phyloP scores from a whole-genome alignment of 75 land plant genomes.

The Cunninghamia lanceolata region DNA sequence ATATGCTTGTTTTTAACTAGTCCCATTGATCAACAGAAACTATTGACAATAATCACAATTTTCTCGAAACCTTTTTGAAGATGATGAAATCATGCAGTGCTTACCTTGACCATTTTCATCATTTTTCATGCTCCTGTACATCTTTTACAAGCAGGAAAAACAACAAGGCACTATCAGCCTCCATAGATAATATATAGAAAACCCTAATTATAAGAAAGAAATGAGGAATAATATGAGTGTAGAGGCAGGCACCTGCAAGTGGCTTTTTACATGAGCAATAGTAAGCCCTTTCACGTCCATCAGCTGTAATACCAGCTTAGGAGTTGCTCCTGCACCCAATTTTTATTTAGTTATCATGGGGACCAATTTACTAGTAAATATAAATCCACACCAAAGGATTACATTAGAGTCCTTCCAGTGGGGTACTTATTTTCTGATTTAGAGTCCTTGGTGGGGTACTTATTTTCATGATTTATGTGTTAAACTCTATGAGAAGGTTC shows the following conservation, averaged over 20 bases:
- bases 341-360: too few species aligned
- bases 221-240: not conserved
- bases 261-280: conserved; percentile 81
- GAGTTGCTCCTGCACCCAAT: too few species aligned
- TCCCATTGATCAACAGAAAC: too few species aligned
- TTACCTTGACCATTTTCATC: conserved; percentile 3
- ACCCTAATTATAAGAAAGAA: not conserved
- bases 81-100: too few species aligned
- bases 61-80: too few species aligned
- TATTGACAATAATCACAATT: too few species aligned
- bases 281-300: conserved; percentile 77
- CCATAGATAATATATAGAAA: not conserved
- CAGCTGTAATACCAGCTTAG: conserved; percentile 31
- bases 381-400: not conserved
- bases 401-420: too few species aligned
- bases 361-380: not conserved
- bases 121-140: conserved; percentile 12
- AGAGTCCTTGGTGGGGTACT: too few species aligned
- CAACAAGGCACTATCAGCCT: not conserved
- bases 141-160: not conserved
- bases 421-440: not conserved
- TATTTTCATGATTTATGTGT: too few species aligned
- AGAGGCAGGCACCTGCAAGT: conserved; percentile 43
- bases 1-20: too few species aligned
- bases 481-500: not conserved